These are phyloP conservation scores for Oryza longistaminata DNA, from an alignment of 176 grass and related monocot genomes.

Conservation along the genomic window DNA sequence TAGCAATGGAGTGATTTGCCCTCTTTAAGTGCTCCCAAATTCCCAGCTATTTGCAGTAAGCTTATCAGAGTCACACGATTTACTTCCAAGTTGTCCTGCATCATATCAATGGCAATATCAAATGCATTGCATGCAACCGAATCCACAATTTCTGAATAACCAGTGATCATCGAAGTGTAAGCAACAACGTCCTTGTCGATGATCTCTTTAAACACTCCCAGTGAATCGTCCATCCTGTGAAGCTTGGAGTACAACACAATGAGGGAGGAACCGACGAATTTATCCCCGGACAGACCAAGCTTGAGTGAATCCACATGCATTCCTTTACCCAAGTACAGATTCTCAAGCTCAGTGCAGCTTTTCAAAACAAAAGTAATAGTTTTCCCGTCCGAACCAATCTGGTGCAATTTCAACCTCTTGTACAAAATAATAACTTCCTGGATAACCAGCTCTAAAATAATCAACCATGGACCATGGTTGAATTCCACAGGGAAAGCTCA, in stretches of 20 bases:
- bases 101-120: constrained; percentile 45
- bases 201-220: constrained; percentile 54
- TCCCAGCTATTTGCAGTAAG: constrained; percentile 58
- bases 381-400: constrained; percentile 37
- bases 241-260: constrained; percentile 55
- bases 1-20: constrained; percentile 57
- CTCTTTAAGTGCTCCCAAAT: constrained; percentile 45
- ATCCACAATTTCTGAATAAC: constrained; percentile 49
- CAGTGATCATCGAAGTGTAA: constrained; percentile 62
- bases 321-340: constrained; percentile 41
- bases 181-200: constrained; percentile 48
- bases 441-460: constrained; percentile 52
- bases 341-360: constrained; percentile 49
- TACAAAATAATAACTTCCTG: constrained; percentile 55
- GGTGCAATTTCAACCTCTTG: constrained; percentile 32
- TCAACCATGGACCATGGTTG: constrained; percentile 57
- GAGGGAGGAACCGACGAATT: constrained; percentile 64
- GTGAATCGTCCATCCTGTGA: constrained; percentile 39
- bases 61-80: constrained; percentile 62
- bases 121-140: constrained; percentile 44
- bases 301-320: constrained; percentile 60
- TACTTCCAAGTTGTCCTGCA: constrained; percentile 42
- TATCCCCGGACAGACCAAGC: constrained; percentile 49
- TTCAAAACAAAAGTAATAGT: constrained; percentile 65
- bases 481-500: constrained; percentile 55